phyloP scores from a whole-genome alignment of 176 grass and related monocot genomes.

The Bromus sterilis region DNA sequence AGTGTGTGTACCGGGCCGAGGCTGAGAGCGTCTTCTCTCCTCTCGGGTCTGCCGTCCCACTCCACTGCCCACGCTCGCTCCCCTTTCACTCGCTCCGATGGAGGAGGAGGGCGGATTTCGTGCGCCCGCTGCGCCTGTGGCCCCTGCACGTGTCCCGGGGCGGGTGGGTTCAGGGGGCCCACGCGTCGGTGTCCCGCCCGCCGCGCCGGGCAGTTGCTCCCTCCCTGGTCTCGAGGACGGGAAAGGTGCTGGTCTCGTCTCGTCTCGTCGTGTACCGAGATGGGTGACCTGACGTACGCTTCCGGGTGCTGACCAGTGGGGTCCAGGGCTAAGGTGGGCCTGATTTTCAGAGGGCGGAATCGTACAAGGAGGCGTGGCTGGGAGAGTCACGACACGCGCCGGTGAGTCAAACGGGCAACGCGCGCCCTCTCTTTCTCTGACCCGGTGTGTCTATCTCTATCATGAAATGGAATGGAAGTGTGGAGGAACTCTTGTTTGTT shows the following conservation, averaged over 20 bases:
- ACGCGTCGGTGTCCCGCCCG: background rate
- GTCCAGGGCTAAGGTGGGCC: rapidly evolving
- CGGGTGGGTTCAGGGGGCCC: background rate
- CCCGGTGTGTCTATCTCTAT: background rate
- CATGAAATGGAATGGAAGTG: background rate
- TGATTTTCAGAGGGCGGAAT: too few relatives aligned
- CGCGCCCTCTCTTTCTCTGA: too few relatives aligned
- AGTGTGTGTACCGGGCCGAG: background rate
- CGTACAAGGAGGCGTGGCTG: background rate
- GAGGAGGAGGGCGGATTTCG: background rate
- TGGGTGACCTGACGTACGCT: background rate
- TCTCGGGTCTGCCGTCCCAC: background rate
- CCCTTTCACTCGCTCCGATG: slow-evolving; percentile 26
- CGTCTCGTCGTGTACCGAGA: background rate
- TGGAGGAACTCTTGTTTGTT: too few relatives aligned
- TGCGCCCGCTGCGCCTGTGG: slow-evolving; percentile 35
- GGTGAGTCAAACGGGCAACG: slow-evolving; percentile 31
- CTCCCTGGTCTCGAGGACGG: slow-evolving; percentile 4
- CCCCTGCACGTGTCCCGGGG: slow-evolving; percentile 30
- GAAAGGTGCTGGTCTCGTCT: background rate
- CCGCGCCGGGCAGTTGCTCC: background rate
- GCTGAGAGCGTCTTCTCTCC: background rate
- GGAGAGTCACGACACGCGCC: background rate
- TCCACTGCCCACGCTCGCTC: background rate
- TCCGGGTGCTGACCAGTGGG: background rate